Evolutionary conservation across 495 filamentous ascomycete species (phyloP).

Genomic region (Tuber borchii): DNA sequence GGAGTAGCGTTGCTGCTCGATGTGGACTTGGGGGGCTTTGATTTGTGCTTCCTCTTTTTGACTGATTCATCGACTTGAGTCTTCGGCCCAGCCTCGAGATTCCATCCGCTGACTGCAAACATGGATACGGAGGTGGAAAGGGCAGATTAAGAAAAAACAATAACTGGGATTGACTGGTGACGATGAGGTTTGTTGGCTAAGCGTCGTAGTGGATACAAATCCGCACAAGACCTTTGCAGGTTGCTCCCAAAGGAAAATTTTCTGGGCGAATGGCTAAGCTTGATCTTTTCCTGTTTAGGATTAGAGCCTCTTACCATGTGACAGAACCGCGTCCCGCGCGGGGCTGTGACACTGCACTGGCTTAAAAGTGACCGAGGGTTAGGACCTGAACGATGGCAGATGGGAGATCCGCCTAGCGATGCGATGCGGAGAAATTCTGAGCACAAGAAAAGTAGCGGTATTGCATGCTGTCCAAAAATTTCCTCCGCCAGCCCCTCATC

Average conservation of each 20-base stretch:
- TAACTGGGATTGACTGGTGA: conserved; percentile 12
- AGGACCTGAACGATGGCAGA: not conserved
- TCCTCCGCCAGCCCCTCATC: not conserved
- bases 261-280: not conserved
- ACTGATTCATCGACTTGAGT: conserved; percentile 52
- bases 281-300: not conserved
- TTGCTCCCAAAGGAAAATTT: conserved; percentile 11
- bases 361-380: not conserved
- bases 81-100: conserved; percentile 65
- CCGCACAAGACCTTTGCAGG: not conserved
- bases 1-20: conserved; percentile 37
- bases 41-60: conserved; percentile 27
- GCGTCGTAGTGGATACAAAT: not conserved
- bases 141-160: conserved; percentile 3
- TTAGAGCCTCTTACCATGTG: not conserved
- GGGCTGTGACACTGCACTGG: not conserved
- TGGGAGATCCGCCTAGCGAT: not conserved
- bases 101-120: conserved; percentile 93
- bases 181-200: conserved; percentile 1
- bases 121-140: conserved; percentile 48
- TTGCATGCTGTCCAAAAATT: not conserved
- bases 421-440: conserved; percentile 1
- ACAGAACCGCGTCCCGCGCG: not conserved
- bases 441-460: not conserved
- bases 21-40: conserved; percentile 45